These are phyloP conservation scores for Erodium maritimum DNA, from an alignment of 345 rosid species.

Conservation along the genomic window DNA sequence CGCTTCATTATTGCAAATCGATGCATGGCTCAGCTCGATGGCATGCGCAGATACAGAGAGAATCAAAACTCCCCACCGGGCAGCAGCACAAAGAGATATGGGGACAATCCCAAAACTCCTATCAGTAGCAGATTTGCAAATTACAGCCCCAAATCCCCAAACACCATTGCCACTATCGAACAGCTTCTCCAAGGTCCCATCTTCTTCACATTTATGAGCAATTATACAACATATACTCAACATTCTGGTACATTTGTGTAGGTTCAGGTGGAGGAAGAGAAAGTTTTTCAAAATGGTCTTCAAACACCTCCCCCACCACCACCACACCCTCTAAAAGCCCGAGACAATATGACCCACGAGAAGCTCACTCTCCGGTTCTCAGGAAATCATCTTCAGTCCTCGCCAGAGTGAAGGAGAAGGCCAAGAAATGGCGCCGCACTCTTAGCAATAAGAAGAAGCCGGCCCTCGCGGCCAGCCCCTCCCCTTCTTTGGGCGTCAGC, in stretches of 20 bases:
- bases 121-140: slow-evolving; percentile 6
- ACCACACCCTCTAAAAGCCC: too few species aligned
- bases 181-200: slow-evolving; percentile 39
- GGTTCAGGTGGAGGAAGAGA: neutral
- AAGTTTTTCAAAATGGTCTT: neutral
- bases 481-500: slow-evolving; percentile 34
- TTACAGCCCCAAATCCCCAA: slow-evolving; percentile 17
- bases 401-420: slow-evolving; percentile 62
- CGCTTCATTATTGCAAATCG: too few species aligned
- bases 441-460: slow-evolving; percentile 48
- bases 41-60: neutral
- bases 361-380: slow-evolving; percentile 23
- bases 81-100: too few species aligned
- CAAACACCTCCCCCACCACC: neutral
- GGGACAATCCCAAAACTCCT: neutral
- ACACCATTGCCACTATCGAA: slow-evolving; percentile 21
- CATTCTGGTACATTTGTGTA: too few species aligned
- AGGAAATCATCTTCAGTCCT: slow-evolving; percentile 43
- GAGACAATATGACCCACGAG: slow-evolving; percentile 4
- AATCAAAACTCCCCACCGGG: too few species aligned
- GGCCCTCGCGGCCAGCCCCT: slow-evolving; percentile 26
- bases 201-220: too few species aligned
- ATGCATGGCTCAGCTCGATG: neutral
- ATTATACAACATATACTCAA: too few species aligned
- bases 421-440: slow-evolving; percentile 42